These are phyloP conservation scores for Chaetomiaceae sp. DNA, from an alignment of 2,329 filamentous ascomycete species.

Conservation along the genomic window DNA sequence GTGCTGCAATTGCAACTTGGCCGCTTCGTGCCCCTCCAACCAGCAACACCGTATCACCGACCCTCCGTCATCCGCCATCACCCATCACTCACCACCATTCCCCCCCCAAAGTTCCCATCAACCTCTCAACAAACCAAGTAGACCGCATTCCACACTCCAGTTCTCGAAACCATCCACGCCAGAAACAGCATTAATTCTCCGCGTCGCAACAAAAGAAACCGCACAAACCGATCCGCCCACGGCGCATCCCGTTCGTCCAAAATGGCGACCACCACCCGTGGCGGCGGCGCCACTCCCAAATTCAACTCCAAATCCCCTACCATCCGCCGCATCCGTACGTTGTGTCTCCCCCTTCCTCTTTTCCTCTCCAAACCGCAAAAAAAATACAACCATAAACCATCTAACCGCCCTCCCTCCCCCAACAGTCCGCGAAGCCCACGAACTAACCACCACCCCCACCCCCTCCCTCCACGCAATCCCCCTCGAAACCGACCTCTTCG, in stretches of 20 bases:
- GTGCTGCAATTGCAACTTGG: no score
- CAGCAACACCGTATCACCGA: no score
- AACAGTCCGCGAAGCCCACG: slow-evolving; percentile 81
- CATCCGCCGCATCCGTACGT: slow-evolving; percentile 74
- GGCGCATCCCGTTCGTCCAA: neutral
- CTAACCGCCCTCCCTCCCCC: slow-evolving; percentile 23
- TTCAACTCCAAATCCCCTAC: slow-evolving; percentile 76
- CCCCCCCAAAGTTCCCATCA: no score
- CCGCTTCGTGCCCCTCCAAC: no score
- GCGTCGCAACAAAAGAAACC: neutral
- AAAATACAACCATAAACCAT: slow-evolving; percentile 29
- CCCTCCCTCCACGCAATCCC: slow-evolving; percentile 82
- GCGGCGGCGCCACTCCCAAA: slow-evolving; percentile 38
- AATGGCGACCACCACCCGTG: slow-evolving; percentile 10
- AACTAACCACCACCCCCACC: slow-evolving; percentile 74
- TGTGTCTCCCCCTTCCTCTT: slow-evolving; percentile 1
- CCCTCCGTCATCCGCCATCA: no score
- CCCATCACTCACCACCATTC: no score
- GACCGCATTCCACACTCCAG: no score
- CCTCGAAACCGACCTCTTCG: slow-evolving; percentile 84
- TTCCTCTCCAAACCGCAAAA: slow-evolving; percentile 15
- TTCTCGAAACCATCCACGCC: no score
- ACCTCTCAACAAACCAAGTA: no score
- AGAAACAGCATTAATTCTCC: no score
- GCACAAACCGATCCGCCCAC: neutral